phyloP scores from a whole-genome alignment of 805 yeast species.

The Hanseniaspora vineae region DNA sequence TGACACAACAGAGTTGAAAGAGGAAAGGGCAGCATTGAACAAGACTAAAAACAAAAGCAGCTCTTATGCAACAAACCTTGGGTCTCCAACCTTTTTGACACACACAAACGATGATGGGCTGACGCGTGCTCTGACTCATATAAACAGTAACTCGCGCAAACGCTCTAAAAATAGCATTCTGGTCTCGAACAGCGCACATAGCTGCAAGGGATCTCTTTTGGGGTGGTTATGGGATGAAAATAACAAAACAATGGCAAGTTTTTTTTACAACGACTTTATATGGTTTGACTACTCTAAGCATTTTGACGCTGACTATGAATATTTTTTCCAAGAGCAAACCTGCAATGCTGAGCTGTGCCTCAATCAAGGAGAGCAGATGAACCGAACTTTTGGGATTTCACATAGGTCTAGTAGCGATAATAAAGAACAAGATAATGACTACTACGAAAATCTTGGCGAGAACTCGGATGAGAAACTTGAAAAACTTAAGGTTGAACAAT shows the following conservation, averaged over 20 bases:
- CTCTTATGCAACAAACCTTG: too few species aligned
- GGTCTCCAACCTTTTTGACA: too few species aligned
- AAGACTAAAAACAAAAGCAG: neutral
- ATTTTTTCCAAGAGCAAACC: neutral
- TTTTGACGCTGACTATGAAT: neutral
- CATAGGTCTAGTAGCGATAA: too few species aligned
- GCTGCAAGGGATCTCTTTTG: slow-evolving; percentile 1
- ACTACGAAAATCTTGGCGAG: slow-evolving; percentile 14
- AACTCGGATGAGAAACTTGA: neutral
- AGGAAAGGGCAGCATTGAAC: neutral
- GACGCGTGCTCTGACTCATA: too few species aligned
- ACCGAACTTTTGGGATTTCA: neutral
- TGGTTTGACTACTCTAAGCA: slow-evolving; percentile 2
- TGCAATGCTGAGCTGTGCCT: slow-evolving; percentile 3
- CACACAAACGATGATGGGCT: too few species aligned
- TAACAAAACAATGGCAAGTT: neutral
- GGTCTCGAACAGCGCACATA: neutral
- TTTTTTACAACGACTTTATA: slow-evolving; percentile 5
- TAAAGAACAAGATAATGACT: slow-evolving; percentile 8
- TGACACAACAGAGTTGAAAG: neutral
- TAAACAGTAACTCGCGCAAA: too few species aligned
- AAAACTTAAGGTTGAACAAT: neutral
- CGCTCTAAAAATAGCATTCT: too few species aligned
- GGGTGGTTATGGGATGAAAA: slow-evolving; percentile 6
- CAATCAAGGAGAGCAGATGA: slow-evolving; percentile 7